Base-by-base conservation (phyloP, 305 asterid species). In the Fraxinus albicans region DNA sequence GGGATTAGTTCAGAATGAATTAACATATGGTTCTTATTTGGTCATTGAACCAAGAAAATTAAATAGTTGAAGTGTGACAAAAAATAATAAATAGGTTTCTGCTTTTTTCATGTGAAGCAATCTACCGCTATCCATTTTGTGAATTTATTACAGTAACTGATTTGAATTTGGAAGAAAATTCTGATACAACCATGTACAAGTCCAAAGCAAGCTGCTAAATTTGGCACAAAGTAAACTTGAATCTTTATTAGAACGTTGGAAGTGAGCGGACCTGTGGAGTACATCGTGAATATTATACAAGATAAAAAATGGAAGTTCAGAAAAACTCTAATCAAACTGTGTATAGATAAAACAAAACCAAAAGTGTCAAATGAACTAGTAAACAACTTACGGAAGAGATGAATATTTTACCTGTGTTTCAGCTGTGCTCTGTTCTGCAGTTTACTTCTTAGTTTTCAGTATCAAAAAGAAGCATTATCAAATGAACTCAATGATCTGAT, bases 401-500 rank as follows among this genome's bases (percentile, higher is more conserved):
- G 86, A 82, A 55, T 81, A 60, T 27, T 60, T 53, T 79, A 81
- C 88, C 73, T 25, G 33, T 77, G 70, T 42, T 83, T 77, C 86
- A 29, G n/a, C 70, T 21, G 27, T 19, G 77, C 79, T 33, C 15
- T 50, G 72, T 75, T 82, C 38, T 17, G 47, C 15, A 25, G 31
- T 70, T 50, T 65, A 13, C 12, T 60, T 81, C 6, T 60, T 81
- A 42, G 79, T 75, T 79, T 79, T 84, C 60, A 34, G 17, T 73
- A 63, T 70, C 42, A 77, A 65, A 76, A 25, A 72, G 81, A 53
- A 63, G 79, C 77, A 53, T 92, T 90, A 65, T 82, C 82, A 47
- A 88, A 93, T 63, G 97, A 92, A 83, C 92, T 93, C 91, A 96
- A 86, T 34, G 88, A 86, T 83, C 88, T 89, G 88, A 94, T 96